A percentile compares a stretch with the other conserved stretches of the same genome.
phyloP scores from a whole-genome alignment of 2,329 filamentous ascomycete species.

The Scedosporium apiospermum region DNA sequence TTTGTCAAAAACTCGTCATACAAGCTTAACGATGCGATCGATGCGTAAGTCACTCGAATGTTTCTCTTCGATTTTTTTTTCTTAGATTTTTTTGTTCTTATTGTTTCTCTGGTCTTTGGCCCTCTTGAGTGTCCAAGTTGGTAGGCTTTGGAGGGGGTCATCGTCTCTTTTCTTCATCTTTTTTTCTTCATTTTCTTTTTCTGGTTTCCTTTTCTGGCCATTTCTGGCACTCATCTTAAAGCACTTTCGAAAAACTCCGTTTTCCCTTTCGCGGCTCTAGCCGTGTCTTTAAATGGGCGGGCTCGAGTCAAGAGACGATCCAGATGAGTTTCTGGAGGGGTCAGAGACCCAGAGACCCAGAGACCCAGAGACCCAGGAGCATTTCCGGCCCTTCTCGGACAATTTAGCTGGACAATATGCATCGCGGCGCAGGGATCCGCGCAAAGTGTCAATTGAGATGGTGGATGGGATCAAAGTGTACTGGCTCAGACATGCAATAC shows the following conservation, averaged over 20 bases:
- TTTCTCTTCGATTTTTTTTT: slow-evolving; percentile 5
- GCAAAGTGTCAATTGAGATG: not conserved
- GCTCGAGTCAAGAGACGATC: not conserved
- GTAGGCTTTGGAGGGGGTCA: too few species aligned
- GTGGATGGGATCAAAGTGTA: not conserved
- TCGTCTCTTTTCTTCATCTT: slow-evolving; percentile 11
- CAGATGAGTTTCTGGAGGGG: not conserved
- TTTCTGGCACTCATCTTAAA: not conserved
- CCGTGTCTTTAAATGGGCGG: not conserved
- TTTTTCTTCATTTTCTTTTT: not conserved
- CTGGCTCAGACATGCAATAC: slow-evolving; percentile 1
- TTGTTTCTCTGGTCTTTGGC: slow-evolving; percentile 7
- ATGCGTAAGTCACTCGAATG: slow-evolving; percentile 38
- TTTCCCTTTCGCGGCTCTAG: slow-evolving; percentile 1
- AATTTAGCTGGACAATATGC: slow-evolving; percentile 12
- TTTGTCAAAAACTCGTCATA: slow-evolving; percentile 33
- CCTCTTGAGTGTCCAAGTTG: too few species aligned
- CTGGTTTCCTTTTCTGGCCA: not conserved
- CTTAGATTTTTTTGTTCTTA: slow-evolving; percentile 11
- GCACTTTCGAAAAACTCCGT: not conserved
- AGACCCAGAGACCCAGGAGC: not conserved
- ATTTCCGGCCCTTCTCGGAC: slow-evolving; percentile 15
- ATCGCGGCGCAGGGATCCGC: not conserved
- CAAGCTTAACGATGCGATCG: slow-evolving; percentile 43
- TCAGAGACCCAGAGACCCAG: not conserved